phyloP scores from a whole-genome alignment of 306 rosid species.

The Citrullus mucosospermus region DNA sequence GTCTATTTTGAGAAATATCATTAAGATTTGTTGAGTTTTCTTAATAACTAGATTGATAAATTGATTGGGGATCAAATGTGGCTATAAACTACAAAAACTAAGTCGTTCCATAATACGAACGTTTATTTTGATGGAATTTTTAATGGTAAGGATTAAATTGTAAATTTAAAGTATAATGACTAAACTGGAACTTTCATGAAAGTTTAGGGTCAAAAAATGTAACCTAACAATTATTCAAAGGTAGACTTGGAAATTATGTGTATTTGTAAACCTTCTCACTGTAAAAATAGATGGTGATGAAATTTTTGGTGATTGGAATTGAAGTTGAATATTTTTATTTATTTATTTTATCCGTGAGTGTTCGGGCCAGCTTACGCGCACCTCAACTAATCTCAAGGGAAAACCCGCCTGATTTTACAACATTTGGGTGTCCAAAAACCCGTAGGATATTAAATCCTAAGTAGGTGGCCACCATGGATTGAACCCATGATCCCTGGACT shows the following conservation, averaged over 20 bases:
- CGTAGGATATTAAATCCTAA: no score
- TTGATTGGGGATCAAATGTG: neutral
- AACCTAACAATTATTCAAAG: neutral
- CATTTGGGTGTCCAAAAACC: no score
- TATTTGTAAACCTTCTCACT: neutral
- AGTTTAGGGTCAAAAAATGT: no score
- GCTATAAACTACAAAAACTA: neutral
- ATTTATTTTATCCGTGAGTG: no score
- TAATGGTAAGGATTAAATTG: neutral
- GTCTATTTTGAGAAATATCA: neutral
- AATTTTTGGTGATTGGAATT: neutral
- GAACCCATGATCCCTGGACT: no score
- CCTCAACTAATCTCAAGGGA: no score
- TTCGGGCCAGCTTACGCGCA: no score
- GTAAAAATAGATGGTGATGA: neutral
- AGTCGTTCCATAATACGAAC: neutral
- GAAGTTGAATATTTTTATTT: neutral
- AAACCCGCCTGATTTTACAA: no score
- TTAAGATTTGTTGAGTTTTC: neutral
- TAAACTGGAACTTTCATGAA: no score
- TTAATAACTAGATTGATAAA: neutral
- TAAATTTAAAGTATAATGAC: neutral
- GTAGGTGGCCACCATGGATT: no score
- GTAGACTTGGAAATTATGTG: neutral
- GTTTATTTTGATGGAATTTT: neutral